Evolutionary conservation across 805 yeast species (phyloP).

Genomic region (Suhomyces pyralidae): DNA sequence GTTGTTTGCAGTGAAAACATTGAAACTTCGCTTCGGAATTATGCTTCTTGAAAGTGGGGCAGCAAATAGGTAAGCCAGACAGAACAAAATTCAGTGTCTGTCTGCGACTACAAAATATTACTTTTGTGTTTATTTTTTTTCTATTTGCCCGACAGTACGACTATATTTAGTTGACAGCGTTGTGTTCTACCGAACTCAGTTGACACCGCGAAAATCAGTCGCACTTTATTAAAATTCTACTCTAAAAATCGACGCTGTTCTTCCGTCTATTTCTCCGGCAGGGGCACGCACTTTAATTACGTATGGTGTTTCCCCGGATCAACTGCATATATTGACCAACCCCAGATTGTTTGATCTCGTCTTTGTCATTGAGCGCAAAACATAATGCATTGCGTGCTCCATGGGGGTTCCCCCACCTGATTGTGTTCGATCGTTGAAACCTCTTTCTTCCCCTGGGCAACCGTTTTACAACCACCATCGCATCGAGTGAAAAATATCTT

Average conservation of each 20-base stretch:
- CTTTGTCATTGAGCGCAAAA: background rate
- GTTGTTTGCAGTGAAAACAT: too few species aligned
- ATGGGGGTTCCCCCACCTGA: background rate
- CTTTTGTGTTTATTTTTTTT: background rate
- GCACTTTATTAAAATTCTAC: background rate
- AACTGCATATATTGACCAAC: background rate
- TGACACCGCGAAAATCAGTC: background rate
- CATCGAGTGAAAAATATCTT: too few species aligned
- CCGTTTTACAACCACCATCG: too few species aligned
- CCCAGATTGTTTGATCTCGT: background rate
- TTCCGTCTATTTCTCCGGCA: conserved; percentile 1
- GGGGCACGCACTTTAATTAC: background rate
- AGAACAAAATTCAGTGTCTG: background rate
- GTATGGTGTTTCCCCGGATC: background rate
- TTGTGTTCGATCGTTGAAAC: too few species aligned
- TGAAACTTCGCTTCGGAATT: background rate
- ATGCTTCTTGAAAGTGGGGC: background rate
- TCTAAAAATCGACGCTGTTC: background rate
- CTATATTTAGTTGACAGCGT: background rate
- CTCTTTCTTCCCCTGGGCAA: too few species aligned
- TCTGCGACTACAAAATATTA: background rate
- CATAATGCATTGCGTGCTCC: background rate
- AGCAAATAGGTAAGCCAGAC: background rate
- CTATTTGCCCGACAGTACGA: background rate
- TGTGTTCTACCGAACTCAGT: background rate